phyloP scores from a whole-genome alignment of 2,329 filamentous ascomycete genomes.

The Apiospora phragmitis region DNA sequence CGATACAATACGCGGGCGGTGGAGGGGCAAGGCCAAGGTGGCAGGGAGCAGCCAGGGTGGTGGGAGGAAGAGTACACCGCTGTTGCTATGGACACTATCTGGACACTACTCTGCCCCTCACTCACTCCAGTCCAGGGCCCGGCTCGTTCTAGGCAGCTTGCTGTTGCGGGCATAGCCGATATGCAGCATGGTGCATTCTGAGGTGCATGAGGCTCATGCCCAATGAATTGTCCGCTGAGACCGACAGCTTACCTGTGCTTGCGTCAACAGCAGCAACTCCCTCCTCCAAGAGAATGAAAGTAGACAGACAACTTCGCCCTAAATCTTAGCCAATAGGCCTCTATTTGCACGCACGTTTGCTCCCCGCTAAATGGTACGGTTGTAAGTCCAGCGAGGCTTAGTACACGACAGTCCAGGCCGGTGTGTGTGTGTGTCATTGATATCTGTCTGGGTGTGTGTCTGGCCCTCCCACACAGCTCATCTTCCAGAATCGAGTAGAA shows the following conservation, averaged over 20 bases:
- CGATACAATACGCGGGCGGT: background rate
- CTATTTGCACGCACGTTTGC: background rate
- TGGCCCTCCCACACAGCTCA: background rate
- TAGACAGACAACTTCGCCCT: background rate
- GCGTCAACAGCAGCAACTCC: background rate
- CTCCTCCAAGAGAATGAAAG: background rate
- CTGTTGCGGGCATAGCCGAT: background rate
- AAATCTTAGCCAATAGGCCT: background rate
- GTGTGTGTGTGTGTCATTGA: background rate
- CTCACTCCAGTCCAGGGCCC: background rate
- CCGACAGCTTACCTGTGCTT: slow-evolving; percentile 2
- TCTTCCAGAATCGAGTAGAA: background rate
- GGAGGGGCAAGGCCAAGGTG: background rate
- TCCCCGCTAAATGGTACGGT: background rate
- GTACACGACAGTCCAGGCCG: background rate
- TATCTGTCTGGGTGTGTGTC: background rate
- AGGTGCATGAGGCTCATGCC: slow-evolving; percentile 5
- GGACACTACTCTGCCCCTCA: background rate
- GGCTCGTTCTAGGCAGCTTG: slow-evolving; percentile 6
- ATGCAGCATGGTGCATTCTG: background rate
- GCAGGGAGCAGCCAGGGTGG: background rate
- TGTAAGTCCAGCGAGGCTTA: background rate
- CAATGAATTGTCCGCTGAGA: slow-evolving; percentile 1
- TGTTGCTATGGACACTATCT: slow-evolving; percentile 7
- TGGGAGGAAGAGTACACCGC: background rate